Evolutionary conservation across 192 early-diverging fungal species (phyloP), one percentile per base, ranked within the genome.

Genomic region (Haplosporangium gracile): DNA sequence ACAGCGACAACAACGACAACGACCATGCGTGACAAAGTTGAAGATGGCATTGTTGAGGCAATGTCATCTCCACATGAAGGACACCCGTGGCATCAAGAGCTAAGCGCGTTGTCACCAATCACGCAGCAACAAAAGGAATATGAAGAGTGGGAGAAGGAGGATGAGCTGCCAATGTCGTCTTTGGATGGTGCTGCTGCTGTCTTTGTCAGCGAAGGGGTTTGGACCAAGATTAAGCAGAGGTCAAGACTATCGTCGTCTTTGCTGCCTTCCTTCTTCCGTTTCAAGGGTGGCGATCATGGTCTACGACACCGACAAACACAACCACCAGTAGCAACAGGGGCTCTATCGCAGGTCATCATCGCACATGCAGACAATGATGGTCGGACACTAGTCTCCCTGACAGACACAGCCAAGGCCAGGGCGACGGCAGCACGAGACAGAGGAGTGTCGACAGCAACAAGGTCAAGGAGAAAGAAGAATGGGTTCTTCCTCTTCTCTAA

Each of bases 131-230:
- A 60, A 29, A 65, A 65, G 60, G 11, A 65, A 32, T 65, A 65
- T 32, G 26, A 15, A 15, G 26, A 15, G 26, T 5, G 9, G 24
- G 4, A 15, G 26, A 24, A 26, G 24, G 4, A n/a, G 8, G 57
- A n/a, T 10, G 60, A 65, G 60, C n/a, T 34, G 29, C 29, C 60
- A 65, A 65, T 65, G 22, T 57, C 55, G 8, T 6, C 20, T 57
- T 57, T 57, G 60, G 60, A 65, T 29, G 29, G 29, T 10, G n/a
- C 29, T 65, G 57, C 57, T 26, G 18, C 24, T 63, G 60, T 29
- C 32, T 65, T 65, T 65, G 60, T 65, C 60, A 65, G 60, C 60
- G 60, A 65, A 34, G 29, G 60, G 60, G 29, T 65, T 65, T 34
- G 60, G 60, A 32, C 29, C 60, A 34, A 32, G 60, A 65, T 65